Conservation (phyloP, 75 land plant genomes). For the Cunninghamia lanceolata region DNA sequence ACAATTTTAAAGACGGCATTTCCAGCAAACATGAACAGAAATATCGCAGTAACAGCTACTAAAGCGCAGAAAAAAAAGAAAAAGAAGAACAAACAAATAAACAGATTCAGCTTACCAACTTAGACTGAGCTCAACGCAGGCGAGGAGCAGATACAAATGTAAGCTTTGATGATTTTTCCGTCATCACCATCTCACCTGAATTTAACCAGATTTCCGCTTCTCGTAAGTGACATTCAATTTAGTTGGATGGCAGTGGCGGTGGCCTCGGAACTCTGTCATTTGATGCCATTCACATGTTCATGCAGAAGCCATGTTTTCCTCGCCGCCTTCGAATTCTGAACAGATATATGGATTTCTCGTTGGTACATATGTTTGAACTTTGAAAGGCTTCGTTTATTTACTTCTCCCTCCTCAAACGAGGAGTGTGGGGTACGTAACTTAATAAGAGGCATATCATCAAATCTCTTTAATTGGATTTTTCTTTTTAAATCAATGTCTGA, state of each 20-base stretch:
- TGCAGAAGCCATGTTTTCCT: not conserved
- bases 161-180: not conserved
- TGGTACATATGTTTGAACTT: too few species aligned
- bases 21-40: too few species aligned
- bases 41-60: too few species aligned
- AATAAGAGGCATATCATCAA: too few species aligned
- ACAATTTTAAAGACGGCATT: too few species aligned
- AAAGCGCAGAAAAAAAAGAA: not conserved
- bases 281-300: not conserved
- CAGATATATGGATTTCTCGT: too few species aligned
- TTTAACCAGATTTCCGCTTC: not conserved
- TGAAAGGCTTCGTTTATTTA: too few species aligned
- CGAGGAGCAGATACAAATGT: not conserved
- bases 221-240: not conserved
- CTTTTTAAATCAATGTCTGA: too few species aligned
- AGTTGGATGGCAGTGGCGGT: not conserved
- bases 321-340: too few species aligned
- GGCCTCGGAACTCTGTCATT: not conserved
- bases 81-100: not conserved
- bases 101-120: not conserved
- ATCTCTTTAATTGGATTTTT: too few species aligned
- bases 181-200: not conserved
- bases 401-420: too few species aligned
- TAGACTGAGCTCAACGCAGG: not conserved
- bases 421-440: too few species aligned